phyloP scores from a whole-genome alignment of 768 basidiomycete species.

The Calocera cornea region DNA sequence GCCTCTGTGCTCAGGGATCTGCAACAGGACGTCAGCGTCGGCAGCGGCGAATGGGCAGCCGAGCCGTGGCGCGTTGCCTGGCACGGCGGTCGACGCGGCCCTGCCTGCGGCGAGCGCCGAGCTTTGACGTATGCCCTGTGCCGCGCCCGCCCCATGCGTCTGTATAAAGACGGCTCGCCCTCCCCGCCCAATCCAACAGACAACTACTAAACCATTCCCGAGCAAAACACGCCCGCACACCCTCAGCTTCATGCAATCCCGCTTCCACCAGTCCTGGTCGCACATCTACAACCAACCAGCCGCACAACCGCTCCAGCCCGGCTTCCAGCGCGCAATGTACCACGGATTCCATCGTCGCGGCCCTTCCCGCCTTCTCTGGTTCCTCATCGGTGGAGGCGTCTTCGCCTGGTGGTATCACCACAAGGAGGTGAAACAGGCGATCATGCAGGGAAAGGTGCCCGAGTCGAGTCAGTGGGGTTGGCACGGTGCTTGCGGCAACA shows the following conservation, averaged over 20 bases:
- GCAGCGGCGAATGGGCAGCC: not conserved
- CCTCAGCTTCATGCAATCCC: not conserved
- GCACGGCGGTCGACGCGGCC: not conserved
- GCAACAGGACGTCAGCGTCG: not conserved
- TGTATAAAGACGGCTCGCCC: not conserved
- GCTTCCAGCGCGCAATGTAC: not conserved
- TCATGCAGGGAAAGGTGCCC: not conserved
- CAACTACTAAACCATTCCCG: not conserved
- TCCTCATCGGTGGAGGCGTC: conserved; percentile 8
- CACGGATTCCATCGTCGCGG: not conserved
- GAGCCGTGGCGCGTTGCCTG: not conserved
- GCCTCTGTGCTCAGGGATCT: not conserved
- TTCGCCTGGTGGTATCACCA: conserved; percentile 11
- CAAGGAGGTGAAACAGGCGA: conserved; percentile 6
- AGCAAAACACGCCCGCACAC: not conserved
- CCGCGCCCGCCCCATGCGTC: not conserved
- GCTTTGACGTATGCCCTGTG: not conserved
- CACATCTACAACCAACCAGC: not conserved
- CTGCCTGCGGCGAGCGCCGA: not conserved
- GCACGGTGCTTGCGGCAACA: not conserved
- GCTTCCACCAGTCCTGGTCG: not conserved
- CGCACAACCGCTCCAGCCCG: not conserved
- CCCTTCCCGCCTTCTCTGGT: conserved; percentile 8
- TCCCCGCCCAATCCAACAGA: not conserved
- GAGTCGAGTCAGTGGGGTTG: not conserved